phyloP scores from a whole-genome alignment of 176 grass and related monocot genomes.

The Cenchrus fungigraminus region DNA sequence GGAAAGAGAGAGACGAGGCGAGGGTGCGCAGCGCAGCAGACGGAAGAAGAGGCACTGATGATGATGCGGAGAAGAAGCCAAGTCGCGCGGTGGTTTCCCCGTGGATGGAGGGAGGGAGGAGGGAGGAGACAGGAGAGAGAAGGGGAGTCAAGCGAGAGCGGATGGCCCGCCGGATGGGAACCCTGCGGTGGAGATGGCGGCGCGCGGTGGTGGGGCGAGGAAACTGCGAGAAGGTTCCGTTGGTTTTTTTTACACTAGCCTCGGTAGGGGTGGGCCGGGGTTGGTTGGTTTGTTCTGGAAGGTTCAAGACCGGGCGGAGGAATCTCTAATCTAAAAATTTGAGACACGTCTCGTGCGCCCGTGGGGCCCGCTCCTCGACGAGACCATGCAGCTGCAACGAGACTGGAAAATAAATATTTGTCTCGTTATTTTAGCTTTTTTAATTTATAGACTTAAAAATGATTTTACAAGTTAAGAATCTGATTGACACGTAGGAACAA shows the following conservation, averaged over 20 bases:
- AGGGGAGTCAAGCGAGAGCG: background rate
- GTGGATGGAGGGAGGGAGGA: background rate
- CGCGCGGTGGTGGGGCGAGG: constrained; percentile 1
- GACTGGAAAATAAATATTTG: no score
- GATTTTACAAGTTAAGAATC: no score
- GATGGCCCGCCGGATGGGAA: background rate
- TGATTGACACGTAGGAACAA: no score
- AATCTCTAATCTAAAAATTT: background rate
- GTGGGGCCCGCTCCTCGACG: background rate
- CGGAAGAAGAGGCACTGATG: background rate
- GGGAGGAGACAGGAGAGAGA: background rate
- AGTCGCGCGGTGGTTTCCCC: background rate
- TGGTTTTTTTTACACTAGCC: background rate
- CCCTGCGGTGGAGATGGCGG: background rate
- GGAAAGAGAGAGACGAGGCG: background rate
- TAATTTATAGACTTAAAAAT: no score
- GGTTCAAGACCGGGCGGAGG: constrained; percentile 25
- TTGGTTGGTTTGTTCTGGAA: constrained; percentile 31
- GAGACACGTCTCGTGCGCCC: constrained; percentile 25
- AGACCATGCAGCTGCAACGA: background rate
- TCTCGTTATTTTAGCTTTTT: no score
- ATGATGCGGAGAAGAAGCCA: background rate
- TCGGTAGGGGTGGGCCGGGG: no score
- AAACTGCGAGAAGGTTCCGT: constrained; percentile 53
- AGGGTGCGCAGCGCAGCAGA: background rate